Base-by-base conservation (phyloP, 2,329 filamentous ascomycete species). In the Ceratocystis papillata region DNA sequence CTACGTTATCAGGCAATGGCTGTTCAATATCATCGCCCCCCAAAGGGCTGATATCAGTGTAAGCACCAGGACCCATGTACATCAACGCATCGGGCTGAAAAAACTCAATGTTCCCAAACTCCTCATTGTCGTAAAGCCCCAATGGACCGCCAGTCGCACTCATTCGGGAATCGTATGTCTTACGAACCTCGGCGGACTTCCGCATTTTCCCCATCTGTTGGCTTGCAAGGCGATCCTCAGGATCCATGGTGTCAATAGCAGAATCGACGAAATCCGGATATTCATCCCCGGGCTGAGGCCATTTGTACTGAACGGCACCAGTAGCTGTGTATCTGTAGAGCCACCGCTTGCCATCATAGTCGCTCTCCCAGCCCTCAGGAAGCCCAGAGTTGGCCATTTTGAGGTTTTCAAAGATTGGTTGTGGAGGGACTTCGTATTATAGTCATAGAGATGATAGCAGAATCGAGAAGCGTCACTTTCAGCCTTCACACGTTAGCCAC, bases 281-380 rank as follows among this genome's bases (percentile, higher is more conserved):
- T 73, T 84, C 82, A 70, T 85, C 82, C 69, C 82, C 82, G 4
- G 79, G 77, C 55, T 77, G 77, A 5, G 82, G 82, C 69, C 84
- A 85, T 67, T 79, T 79, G 70, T 79, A 85, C 72, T 84, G 82
- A 17, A 79, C 73, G 45, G 79, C 74, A 8, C 81, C 81, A 7
- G 79, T 83, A 28, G 81, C 74, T 69, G 76, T 80, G 74, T 81
- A 83, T 63, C 77, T 78, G 72, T 81, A 85, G 73, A 83, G 80
- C 82, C 82, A 85, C 30, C 82, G 78, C 22, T 69, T 70, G 64
- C 81, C 81, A 69, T 84, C 82, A 70, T 84, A 83, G 72, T 84
- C 82, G 71, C 75, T 78, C 67, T 83, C 80, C 82, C 82, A 84
- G 65, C 80, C 79, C 6, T 77, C 74, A 1, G 81, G 81, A 41